Evolutionary conservation across 257 asterid species (phyloP), one percentile per base, ranked within the genome.

Genomic region (Parsonsia alboflavescens): DNA sequence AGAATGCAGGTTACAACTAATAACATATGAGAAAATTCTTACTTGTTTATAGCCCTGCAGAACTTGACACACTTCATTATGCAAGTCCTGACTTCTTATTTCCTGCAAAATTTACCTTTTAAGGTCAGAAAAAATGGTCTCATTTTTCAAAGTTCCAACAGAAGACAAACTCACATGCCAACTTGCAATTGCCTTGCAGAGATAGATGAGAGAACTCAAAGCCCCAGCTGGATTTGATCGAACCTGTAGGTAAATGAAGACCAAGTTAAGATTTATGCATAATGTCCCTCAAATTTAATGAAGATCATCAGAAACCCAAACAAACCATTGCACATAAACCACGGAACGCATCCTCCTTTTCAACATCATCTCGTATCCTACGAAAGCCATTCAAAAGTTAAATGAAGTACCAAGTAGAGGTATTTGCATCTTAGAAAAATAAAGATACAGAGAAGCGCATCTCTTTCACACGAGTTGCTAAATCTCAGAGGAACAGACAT

Each of bases 281-380:
- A 65, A 65, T 21, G 24, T 13, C 17, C n/a, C 41, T 19, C 6
- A 6, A 13, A 7, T 64, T 9, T 24, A 11, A 17, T 16, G 7
- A 26, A 59, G 30, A 61, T 15, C 39, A 66, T 19, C 39, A 48
- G 11, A 42, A 66, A 70, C 33, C 68, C 58, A 80, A 36, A 72
- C 79, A 79, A 86, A 91, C 98, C 97, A 94, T 76, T 74, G 97
- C 97, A 74, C 97, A 94, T 83, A 94, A 86, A 77, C 98, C 98
- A 76, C 92, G 83, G 84, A 94, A 94, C 72, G 98, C 97, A 46
- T 94, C 98, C 84, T 94, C 98, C 76, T 94, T 94, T 87, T 94
- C 98, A 74, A 90, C 82, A 82, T 92, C 97, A 84, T 94, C 98
- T 53, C 98, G 97, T 77, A 94, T 94, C 96, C 98, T 94, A 86